Base-by-base conservation (phyloP, 73 alveolate genomes). In the Tetrahymena borealis region DNA sequence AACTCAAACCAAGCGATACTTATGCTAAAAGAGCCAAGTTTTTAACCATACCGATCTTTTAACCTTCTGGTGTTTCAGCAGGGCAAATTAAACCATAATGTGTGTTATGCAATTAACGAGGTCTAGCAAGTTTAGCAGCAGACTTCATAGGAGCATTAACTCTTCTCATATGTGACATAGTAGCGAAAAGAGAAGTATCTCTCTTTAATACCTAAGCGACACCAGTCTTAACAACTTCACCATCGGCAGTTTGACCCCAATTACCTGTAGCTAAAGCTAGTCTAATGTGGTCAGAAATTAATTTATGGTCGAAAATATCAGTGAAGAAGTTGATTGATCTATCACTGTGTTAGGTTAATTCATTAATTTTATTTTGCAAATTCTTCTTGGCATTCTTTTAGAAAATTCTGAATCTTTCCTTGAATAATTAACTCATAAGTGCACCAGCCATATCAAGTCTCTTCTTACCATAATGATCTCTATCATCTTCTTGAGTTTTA, bases 1-100 rank as follows among this genome's bases (percentile, higher is more conserved):
- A 16, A 32, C 96, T 90, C 36, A 98, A 96, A 24, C 99, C 99
- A 10, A 98, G 99, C 9, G 99, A 94, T 33, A 99, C 99, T 91
- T 96, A 94, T 12, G 99, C 97, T 99, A 99, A 99, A 78, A 99
- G 95, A 12, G 99, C 96, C 92, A 99, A 96, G 95, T 99, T 99
- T 96, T 99, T 99, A 39, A 99, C 99, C 39, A 99, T 97, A 20
- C 99, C 99, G 94, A 90, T 78, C 92, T 78, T 77, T 93, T 99
- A 99, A 60, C 99, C 99, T 95, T 99, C 99, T 7, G 99, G 99
- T 32, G 99, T 99, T 94, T 99, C 99, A 37, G 99, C 99, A 32
- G 99, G 99, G 43, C 99, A 99, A 77, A 99, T 97, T 99, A 99
- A 96, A 31, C 99, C 99, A 99, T 99, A 99, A 93, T 99, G 99